These are phyloP conservation scores for Trichosporon ovoides DNA, from an alignment of 1,284 basidiomycete genomes.

Conservation along the genomic window DNA sequence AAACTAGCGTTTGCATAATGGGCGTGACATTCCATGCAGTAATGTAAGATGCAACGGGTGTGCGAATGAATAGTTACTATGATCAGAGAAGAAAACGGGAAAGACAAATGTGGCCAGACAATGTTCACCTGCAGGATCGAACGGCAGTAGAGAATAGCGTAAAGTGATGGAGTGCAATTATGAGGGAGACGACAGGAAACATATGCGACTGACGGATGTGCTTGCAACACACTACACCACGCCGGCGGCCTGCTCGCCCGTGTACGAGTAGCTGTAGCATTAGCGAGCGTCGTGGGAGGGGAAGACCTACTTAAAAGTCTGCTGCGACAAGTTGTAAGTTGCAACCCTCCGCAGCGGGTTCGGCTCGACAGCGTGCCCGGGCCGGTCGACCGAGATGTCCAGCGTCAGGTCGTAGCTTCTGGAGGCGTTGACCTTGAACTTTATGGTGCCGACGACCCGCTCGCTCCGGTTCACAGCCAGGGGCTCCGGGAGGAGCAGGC, in stretches of 20 bases:
- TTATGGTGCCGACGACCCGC: slow-evolving; percentile 38
- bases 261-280: slow-evolving; percentile 22
- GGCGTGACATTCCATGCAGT: too few species aligned
- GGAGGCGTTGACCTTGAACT: slow-evolving; percentile 40
- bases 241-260: slow-evolving; percentile 14
- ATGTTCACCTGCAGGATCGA: too few species aligned
- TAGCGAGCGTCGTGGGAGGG: not conserved
- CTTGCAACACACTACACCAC: not conserved
- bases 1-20: too few species aligned
- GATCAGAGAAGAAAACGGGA: too few species aligned
- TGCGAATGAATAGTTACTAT: too few species aligned
- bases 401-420: slow-evolving; percentile 46
- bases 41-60: too few species aligned
- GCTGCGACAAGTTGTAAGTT: slow-evolving; percentile 42
- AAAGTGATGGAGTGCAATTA: too few species aligned
- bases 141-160: too few species aligned
- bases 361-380: slow-evolving; percentile 20
- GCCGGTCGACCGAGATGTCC: slow-evolving; percentile 37
- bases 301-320: slow-evolving; percentile 48
- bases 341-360: slow-evolving; percentile 35
- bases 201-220: too few species aligned
- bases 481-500: slow-evolving; percentile 46
- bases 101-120: too few species aligned
- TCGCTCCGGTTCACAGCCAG: slow-evolving; percentile 48
- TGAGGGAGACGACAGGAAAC: too few species aligned